Evolutionary conservation across 208 protist species (phyloP).

Genomic region (Trypanosoma cruzi): DNA sequence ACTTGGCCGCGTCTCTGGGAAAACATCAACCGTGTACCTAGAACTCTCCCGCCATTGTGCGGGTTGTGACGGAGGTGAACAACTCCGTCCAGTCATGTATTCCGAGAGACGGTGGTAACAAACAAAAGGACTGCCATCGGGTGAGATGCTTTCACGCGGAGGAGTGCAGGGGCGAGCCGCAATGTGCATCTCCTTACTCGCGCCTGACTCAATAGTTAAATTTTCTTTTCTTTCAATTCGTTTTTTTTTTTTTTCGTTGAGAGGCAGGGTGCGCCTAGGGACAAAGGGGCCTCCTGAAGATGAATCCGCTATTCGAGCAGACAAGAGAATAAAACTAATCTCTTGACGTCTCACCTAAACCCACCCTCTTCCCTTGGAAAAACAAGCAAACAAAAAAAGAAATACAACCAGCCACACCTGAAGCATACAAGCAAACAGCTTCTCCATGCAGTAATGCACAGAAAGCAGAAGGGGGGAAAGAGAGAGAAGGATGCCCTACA

Average conservation of each 20-base stretch:
- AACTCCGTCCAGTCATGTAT: conserved; percentile 22
- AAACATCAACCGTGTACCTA: background rate
- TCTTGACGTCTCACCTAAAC: too few species aligned
- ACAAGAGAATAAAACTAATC: too few species aligned
- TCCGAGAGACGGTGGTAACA: conserved; percentile 33
- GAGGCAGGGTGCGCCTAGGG: background rate
- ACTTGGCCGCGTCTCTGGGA: conserved; percentile 2
- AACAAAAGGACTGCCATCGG: conserved; percentile 23
- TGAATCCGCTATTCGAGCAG: too few species aligned
- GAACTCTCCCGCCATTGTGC: background rate
- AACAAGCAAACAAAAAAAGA: background rate
- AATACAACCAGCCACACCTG: background rate
- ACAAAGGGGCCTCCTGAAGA: too few species aligned
- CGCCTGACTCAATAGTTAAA: background rate
- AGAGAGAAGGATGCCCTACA: too few species aligned
- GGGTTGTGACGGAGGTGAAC: conserved; percentile 16
- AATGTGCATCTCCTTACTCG: conserved; percentile 4
- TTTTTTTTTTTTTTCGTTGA: background rate
- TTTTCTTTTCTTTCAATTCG: background rate
- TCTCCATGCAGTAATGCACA: too few species aligned
- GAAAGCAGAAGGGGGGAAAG: too few species aligned
- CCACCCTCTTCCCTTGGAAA: background rate
- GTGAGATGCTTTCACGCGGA: conserved; percentile 19
- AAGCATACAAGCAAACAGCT: background rate
- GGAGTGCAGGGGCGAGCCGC: conserved; percentile 37